phyloP scores from a whole-genome alignment of 2,329 filamentous ascomycete genomes.

The Aureobasidium sp. region DNA sequence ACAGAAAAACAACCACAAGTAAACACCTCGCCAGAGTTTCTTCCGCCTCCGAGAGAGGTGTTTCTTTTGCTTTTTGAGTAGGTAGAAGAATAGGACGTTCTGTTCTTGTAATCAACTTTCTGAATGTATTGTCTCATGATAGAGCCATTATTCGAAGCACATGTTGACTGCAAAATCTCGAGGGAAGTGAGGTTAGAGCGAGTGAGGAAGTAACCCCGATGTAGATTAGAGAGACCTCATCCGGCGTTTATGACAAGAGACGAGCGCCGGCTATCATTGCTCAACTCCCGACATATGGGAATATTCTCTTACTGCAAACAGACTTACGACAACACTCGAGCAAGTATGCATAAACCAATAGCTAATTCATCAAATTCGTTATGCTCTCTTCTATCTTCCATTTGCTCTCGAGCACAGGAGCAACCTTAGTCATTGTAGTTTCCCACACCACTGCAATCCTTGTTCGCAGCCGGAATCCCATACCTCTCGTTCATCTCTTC shows the following conservation, averaged over 20 bases:
- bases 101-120: background rate
- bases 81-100: background rate
- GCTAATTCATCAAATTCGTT: background rate
- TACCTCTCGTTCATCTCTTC: conserved; percentile 43
- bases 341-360: background rate
- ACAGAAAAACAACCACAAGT: background rate
- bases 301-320: too few species aligned
- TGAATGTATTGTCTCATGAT: background rate
- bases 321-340: too few species aligned
- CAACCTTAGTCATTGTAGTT: conserved; percentile 48
- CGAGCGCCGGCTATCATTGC: too few species aligned
- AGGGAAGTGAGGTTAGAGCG: background rate
- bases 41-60: background rate
- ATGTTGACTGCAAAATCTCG: background rate
- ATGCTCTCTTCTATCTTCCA: too few species aligned
- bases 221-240: too few species aligned
- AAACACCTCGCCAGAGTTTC: background rate
- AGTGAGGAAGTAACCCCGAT: background rate
- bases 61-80: background rate
- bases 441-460: conserved; percentile 47
- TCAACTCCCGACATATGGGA: too few species aligned
- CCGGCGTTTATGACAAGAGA: too few species aligned
- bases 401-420: background rate
- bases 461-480: conserved; percentile 44
- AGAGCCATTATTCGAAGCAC: background rate